Evolutionary conservation across 2,329 filamentous ascomycete species (phyloP), one percentile per base, ranked within the genome.

Genomic region (Aspergillus fructus): DNA sequence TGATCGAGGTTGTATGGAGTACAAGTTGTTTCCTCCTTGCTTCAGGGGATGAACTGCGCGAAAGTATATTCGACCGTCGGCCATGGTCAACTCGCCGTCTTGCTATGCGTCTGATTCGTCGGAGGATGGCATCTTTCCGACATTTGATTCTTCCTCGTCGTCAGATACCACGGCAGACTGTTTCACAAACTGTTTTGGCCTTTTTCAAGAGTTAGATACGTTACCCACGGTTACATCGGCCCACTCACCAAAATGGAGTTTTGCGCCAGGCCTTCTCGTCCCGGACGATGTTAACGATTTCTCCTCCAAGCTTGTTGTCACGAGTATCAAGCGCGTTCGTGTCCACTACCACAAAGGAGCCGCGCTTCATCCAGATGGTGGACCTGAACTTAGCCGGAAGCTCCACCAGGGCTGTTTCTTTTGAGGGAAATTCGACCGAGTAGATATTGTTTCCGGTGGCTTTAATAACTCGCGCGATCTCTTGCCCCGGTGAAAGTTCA

Each of bases 261-360:
- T 96, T 96, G 68, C 92, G 85, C 94, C 94, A 99, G 43, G 82
- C 81, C 76, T 91, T 96, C 78, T 97, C 93, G 68, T 97, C 91
- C 39, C 91, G 83, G 39, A 97, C 92, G 37, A 97, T 86, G 69
- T 97, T 97, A 64, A 96, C 82, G 67, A 99, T 97, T 74, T 96
- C 91, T 13, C 93, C 94, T 52, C 85, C 83, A 12, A 96, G 84
- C 73, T 91, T 92, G 67, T 91, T 91, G 45, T 89, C 87, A 51
- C 87, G 78, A 23, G 83, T 85, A 27, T 86, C 85, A 39, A 87
- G 79, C 2, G 83, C 80, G 30, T 82, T 81, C 23, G 85, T 88
- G 64, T 97, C 90, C 13, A 96, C 83, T 11, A 97, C 77, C 30
- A 97, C 92, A 73, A 88, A 97, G 0, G 91, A 91, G 30, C 92